Base-by-base conservation (phyloP, 2,329 filamentous ascomycete species). In the Tolypocladium endophyticum region DNA sequence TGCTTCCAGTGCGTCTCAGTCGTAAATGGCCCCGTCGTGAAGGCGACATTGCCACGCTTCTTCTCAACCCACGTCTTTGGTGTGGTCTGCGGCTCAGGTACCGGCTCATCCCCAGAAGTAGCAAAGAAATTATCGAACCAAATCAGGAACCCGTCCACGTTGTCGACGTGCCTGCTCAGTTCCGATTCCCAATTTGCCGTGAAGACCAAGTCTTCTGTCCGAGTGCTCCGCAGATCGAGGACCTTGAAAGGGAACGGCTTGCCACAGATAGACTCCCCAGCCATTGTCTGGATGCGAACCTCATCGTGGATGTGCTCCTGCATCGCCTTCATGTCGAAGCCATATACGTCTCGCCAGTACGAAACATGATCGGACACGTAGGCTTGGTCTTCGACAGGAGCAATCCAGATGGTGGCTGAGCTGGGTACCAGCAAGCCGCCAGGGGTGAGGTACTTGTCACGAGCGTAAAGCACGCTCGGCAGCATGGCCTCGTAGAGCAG, bases 71-170 rank as follows among this genome's bases (percentile, higher is more conserved):
- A 92, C 4, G 82, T 78, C 59, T 85, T 78, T 0, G 86, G 84
- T 57, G 84, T 83, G n/a, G 77, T 77, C 61, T 81, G 73, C 36
- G 79, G 74, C 11, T 77, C 63, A 11, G 79, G 77, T 55, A 84
- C 76, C 28, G 78, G 74, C 36, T 79, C 75, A 41, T 79, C 75
- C 41, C 81, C 76, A 0, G 82, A 81, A 12, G 86, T 84, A 64
- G 88, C 83, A 74, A 97, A 97, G 78, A 94, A 94, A 30, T 88
- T 93, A 72, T 97, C 93, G 71, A 97, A 97, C 90, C 92, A 97
- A 65, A 96, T 82, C 18, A 91, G 80, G 72, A 92, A 96, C 5
- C 90, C 93, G 69, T 97, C 91, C n/a, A 97, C 76, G 1, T 79
- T 77, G 61, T 89, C 85, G 59, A 87, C 77, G 62, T 88, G 82